phyloP scores from a whole-genome alignment of 2,329 filamentous ascomycete genomes.

The Penicillium sp. region DNA sequence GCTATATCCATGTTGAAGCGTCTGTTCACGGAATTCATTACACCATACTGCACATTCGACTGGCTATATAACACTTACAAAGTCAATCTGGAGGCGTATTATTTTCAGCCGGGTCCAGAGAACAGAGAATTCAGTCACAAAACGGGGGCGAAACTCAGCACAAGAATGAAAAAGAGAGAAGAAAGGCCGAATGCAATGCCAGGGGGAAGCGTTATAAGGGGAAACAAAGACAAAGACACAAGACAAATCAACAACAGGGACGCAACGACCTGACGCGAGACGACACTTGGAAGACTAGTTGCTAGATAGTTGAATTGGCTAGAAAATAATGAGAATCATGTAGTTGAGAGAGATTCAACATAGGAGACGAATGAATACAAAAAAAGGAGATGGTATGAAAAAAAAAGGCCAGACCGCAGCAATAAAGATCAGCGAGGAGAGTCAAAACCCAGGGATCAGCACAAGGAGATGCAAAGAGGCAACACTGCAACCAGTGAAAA shows the following conservation, averaged over 20 bases:
- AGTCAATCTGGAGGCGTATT: not conserved
- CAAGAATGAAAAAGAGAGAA: not conserved
- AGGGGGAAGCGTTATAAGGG: too few relatives aligned
- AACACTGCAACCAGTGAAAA: not conserved
- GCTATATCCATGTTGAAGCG: not conserved
- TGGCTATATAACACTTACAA: not conserved
- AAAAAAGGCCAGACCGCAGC: constrained; percentile 18
- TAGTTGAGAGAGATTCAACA: constrained; percentile 30
- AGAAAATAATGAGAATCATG: constrained; percentile 25
- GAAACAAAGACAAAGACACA: not conserved
- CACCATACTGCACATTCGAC: not conserved
- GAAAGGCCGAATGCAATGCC: not conserved
- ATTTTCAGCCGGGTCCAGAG: not conserved
- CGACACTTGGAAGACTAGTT: constrained; percentile 22
- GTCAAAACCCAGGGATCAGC: constrained; percentile 18
- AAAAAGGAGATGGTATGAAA: constrained; percentile 30
- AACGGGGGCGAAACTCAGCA: not conserved
- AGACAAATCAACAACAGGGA: not conserved
- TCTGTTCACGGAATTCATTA: not conserved
- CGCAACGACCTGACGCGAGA: constrained; percentile 6
- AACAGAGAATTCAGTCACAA: not conserved
- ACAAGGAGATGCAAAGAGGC: constrained; percentile 21
- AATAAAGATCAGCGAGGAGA: constrained; percentile 22
- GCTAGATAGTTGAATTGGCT: constrained; percentile 34
- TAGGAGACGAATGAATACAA: constrained; percentile 35